Evolutionary conservation across 306 rosid genomes (phyloP), one percentile per base, ranked within the genome.

Genomic region (Begonia peltatifolia): DNA sequence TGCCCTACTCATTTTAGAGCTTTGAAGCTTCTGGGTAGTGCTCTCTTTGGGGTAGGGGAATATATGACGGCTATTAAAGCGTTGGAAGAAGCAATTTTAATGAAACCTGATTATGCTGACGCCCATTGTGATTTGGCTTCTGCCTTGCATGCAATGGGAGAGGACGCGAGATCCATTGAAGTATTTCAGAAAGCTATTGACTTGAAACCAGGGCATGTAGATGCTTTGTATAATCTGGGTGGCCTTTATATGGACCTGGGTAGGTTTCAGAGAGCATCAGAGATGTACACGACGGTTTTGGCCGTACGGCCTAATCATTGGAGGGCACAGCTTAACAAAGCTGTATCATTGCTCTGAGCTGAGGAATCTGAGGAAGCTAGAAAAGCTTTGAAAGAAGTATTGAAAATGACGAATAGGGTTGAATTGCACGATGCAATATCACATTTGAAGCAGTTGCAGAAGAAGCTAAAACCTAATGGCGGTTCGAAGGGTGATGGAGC

Each of bases 111-210:
- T 65, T 92, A 83, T 66, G 94, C 96, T 0, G 99, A 92, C 36
- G 99, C 99, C 1, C 99, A 92, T 66, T 92, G 99, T 43, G 99
- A 92, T 70, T 63, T 86, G 78, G 99, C 88, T n/a, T 92, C 96
- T 1, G 94, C 99, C 2, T 72, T 92, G 76, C 99, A 92, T 67
- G 94, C 93, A 52, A 75, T 86, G 84, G 69, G 78, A 8, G 99
- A 92, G 73, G 94, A 92, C 65, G 99, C 86, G 76, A 81, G 87
- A 71, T 96, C 96, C 0, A 86, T 92, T 46, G 94, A 84, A 81
- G 92, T 81, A 15, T 92, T 83, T 68, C 99, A 92, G 83, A 92
- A 83, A 55, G 99, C 99, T 47, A 92, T 92, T 75, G 99, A 92
- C 75, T 67, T 92, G 68, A 92, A 81, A 68, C 96, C 95, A 2